A percentile compares a stretch with the other conserved stretches of the same genome.
Evolutionary conservation across 768 basidiomycete species (phyloP).

Genomic region (Lactifluus volemus): DNA sequence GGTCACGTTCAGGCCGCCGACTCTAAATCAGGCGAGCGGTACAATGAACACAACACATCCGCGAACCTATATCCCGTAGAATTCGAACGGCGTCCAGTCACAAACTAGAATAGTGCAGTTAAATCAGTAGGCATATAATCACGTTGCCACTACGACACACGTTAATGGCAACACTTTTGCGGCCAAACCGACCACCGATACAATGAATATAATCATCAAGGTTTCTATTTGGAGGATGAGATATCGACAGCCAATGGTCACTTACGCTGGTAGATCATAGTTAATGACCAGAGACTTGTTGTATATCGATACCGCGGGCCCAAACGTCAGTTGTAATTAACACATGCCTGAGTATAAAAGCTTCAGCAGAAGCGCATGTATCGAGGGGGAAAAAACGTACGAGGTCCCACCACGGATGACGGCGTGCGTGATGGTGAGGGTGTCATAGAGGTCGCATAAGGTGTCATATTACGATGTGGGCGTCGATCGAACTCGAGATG

Average conservation of each 20-base stretch:
- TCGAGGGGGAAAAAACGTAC: constrained; percentile 39
- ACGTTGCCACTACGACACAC: constrained; percentile 36
- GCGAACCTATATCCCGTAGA: constrained; percentile 89
- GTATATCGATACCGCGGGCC: constrained; percentile 98
- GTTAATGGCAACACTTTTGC: constrained; percentile 99
- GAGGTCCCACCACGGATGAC: constrained; percentile 92
- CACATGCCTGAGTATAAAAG: constrained; percentile 52
- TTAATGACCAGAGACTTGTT: constrained; percentile 98
- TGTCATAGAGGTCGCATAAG: constrained; percentile 94
- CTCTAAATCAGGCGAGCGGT: neutral
- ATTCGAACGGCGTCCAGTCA: constrained; percentile 95
- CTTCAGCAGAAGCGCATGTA: neutral
- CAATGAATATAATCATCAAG: constrained; percentile 99
- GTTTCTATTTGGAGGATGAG: constrained; percentile 42
- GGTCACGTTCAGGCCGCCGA: no score
- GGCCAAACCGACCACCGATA: constrained; percentile 97
- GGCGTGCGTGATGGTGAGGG: constrained; percentile 96
- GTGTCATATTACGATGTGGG: constrained; percentile 79
- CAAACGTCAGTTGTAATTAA: constrained; percentile 95
- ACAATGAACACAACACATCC: neutral
- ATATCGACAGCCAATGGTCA: constrained; percentile 13
- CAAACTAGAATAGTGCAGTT: constrained; percentile 45
- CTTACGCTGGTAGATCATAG: constrained; percentile 90
- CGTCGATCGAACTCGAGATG: no score
- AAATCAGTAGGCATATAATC: neutral